Conservation (phyloP, 2,329 filamentous ascomycete species). For the Cladophialophora immunda region DNA sequence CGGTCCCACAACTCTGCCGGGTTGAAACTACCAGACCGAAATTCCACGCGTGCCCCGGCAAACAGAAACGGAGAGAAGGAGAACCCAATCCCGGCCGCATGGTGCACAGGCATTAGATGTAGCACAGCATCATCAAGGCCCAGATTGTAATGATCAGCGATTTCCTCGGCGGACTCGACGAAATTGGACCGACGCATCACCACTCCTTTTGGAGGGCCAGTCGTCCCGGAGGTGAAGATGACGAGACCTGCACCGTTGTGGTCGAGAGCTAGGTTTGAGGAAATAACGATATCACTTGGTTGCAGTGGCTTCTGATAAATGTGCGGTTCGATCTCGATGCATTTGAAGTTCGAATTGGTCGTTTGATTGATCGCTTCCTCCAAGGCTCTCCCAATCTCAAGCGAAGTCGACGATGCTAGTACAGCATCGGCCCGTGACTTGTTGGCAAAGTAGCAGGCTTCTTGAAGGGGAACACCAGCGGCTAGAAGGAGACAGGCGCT, state of each 20-base stretch:
- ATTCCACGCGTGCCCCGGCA: constrained; percentile 52
- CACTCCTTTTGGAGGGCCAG: constrained; percentile 39
- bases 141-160: constrained; percentile 36
- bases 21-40: constrained; percentile 50
- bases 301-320: constrained; percentile 26
- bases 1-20: constrained; percentile 49
- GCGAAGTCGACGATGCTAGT: constrained; percentile 19
- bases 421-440: constrained; percentile 29
- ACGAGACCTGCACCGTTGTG: constrained; percentile 44
- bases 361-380: background rate
- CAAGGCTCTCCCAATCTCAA: constrained; percentile 14
- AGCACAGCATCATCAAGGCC: constrained; percentile 45
- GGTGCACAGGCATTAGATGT: constrained; percentile 46
- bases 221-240: constrained; percentile 43
- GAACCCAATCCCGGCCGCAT: constrained; percentile 41
- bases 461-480: constrained; percentile 41
- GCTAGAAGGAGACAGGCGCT: constrained; percentile 30
- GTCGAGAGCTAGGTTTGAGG: constrained; percentile 41
- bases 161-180: constrained; percentile 35
- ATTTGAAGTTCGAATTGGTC: constrained; percentile 27
- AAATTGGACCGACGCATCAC: constrained; percentile 31
- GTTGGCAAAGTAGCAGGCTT: constrained; percentile 44
- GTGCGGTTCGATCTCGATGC: constrained; percentile 39
- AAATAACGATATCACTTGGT: constrained; percentile 37
- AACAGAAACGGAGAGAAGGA: constrained; percentile 48